Evolutionary conservation across 768 basidiomycete genomes (phyloP).

Genomic region (Rubroboletus satanas): DNA sequence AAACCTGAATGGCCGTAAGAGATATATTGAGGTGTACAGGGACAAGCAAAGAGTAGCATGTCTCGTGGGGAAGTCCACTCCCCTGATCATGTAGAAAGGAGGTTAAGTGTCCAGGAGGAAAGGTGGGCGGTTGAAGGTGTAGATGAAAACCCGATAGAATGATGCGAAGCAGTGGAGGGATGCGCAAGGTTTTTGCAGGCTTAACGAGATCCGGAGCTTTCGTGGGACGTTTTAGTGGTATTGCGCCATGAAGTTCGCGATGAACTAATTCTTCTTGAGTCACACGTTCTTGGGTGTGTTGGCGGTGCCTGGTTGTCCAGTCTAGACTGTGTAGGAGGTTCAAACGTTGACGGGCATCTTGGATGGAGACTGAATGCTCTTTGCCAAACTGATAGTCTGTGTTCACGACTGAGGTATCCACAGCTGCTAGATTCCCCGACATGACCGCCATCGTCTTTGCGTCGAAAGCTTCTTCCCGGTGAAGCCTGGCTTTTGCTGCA

Average conservation of each 20-base stretch:
- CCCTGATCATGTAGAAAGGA: slow-evolving; percentile 69
- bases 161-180: slow-evolving; percentile 70
- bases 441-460: slow-evolving; percentile 72
- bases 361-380: slow-evolving; percentile 62
- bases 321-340: slow-evolving; percentile 65
- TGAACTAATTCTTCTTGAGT: slow-evolving; percentile 47
- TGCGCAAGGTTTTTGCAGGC: slow-evolving; percentile 30
- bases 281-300: slow-evolving; percentile 44
- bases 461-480: slow-evolving; percentile 76
- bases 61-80: slow-evolving; percentile 61
- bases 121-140: slow-evolving; percentile 54
- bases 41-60: slow-evolving; percentile 73
- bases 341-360: slow-evolving; percentile 69
- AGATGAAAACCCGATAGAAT: slow-evolving; percentile 58
- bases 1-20: slow-evolving; percentile 54
- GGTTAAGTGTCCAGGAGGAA: slow-evolving; percentile 49
- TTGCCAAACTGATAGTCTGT: slow-evolving; percentile 61
- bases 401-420: slow-evolving; percentile 36
- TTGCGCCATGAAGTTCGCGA: slow-evolving; percentile 42
- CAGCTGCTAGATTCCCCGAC: slow-evolving; percentile 24
- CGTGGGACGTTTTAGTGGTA: slow-evolving; percentile 28
- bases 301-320: slow-evolving; percentile 60
- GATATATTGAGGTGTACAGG: slow-evolving; percentile 77
- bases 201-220: slow-evolving; percentile 44
- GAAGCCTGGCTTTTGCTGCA: slow-evolving; percentile 65